Evolutionary conservation across 2,329 filamentous ascomycete species (phyloP), one percentile per base, ranked within the genome.

Genomic region (Ophidiomyces ophidiicola): DNA sequence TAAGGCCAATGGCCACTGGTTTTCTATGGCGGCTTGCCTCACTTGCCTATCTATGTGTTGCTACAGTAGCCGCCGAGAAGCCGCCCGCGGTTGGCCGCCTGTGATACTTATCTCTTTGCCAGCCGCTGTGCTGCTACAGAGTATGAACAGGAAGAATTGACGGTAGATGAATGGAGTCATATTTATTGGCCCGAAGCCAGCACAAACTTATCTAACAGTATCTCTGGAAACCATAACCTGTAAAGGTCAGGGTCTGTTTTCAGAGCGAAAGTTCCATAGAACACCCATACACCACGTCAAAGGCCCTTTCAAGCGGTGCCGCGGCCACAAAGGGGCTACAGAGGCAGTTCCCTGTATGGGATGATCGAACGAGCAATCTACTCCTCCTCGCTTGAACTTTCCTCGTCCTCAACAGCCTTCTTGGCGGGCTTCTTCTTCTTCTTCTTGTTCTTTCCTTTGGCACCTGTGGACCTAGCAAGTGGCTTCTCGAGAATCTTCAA

Each of bases 401-500:
- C 54, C 14, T 58, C 57, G 33, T 66, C 59, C 44, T 61, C 58
- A 19, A 56, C 52, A 11, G 57, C 50, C 59, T 70, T 69, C 53
- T 62, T 64, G 36, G 61, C 53, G 36, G 55, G 48, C 71, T 81
- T 77, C 74, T 82, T 86, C 76, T 87, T 92, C 72, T 86, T 88
- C 71, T 82, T 90, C 71, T 85, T 85, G 59, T 85, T 87, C 61
- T 87, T 86, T 67, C 83, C 82, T 67, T 83, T 84, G 49, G 79
- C 70, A 37, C 66, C 66, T 30, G 69, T 67, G 15, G 70, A 66
- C 57, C 72, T 75, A 45, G 70, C 67, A 53, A 94, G 66, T 21
- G 88, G 88, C 63, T 83, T 82, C 67, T 90, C 86, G 36, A 98
- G 74, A 48, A 96, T 88, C 72, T 90, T 84, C 53, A 96, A 77